These are phyloP conservation scores for Podaxis rugospora DNA, from an alignment of 768 basidiomycete genomes.

Conservation along the genomic window DNA sequence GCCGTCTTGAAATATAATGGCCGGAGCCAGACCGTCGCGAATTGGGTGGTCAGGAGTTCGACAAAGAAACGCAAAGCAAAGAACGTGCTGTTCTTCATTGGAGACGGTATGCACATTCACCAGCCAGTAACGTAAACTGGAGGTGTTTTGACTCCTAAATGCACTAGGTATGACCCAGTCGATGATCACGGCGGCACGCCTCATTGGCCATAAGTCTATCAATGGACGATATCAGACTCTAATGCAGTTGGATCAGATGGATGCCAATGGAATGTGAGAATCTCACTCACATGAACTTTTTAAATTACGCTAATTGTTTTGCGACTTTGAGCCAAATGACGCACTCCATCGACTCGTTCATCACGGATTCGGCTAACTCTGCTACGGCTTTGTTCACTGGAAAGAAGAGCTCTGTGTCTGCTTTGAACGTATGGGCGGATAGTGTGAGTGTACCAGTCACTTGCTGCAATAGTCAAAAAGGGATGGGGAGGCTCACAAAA, in stretches of 20 bases:
- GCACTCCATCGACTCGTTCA: conserved; percentile 42
- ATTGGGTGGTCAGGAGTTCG: conserved; percentile 35
- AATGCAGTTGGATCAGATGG: conserved; percentile 47
- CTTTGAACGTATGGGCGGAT: conserved; percentile 37
- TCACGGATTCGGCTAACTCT: conserved; percentile 45
- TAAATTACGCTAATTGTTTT: no score
- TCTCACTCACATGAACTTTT: background rate
- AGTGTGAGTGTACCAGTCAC: conserved; percentile 25
- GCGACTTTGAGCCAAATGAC: conserved; percentile 37
- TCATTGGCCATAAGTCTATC: conserved; percentile 42
- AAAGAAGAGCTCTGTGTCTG: conserved; percentile 39
- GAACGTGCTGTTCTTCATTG: conserved; percentile 42
- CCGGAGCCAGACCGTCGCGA: conserved; percentile 29
- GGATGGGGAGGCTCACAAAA: background rate
- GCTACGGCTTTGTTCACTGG: conserved; percentile 42
- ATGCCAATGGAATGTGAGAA: conserved; percentile 36
- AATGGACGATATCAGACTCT: conserved; percentile 41
- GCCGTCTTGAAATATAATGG: conserved; percentile 34
- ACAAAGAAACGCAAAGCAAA: conserved; percentile 31
- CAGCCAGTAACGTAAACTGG: background rate
- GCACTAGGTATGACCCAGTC: conserved; percentile 39
- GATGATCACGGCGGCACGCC: conserved; percentile 43
- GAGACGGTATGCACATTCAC: conserved; percentile 30
- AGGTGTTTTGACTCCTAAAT: background rate
- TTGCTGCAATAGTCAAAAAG: no score